Base-by-base conservation (phyloP, 2,329 filamentous ascomycete species). In the Aspergillus caelatus region DNA sequence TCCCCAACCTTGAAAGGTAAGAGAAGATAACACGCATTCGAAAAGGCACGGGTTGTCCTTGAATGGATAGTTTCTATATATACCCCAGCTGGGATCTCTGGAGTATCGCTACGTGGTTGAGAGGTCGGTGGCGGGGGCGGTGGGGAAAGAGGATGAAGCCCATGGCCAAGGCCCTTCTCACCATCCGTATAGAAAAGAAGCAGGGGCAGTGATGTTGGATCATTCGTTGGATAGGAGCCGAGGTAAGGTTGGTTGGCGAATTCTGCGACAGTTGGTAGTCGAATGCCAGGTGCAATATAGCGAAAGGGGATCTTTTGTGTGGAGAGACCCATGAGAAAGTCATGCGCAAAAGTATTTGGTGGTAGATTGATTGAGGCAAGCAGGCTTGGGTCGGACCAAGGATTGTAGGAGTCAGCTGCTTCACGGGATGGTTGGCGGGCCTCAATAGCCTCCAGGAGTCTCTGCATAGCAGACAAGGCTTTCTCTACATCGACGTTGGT, bases 271-370 rank as follows among this genome's bases (percentile, higher is more conserved):
- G 21, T 61, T 14, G 45, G 63, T 28, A 65, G 30, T 14, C 53
- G 45, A 34, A 65, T 56, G 2, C 59, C 62, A 32, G 59, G 59
- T 1, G 63, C 57, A 36, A 65, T 59, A 28, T 54, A 58, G 36
- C 46, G 52, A 26, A 60, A 62, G 6, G 19, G 19, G 7, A 43
- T 43, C 16, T 43, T 30, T 14, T 12, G 39, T 41, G 36, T 21
- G 28, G 53, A 56, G 7, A 53, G 52, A 14, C 3, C 12, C 1
- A 5, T 45, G 9, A 50, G 48, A 23, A 62, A 65, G 41, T 58
- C 36, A 11, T 59, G 52, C 32, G 57, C 53, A 41, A 65, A 65
- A 19, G 34, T 59, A 7, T 21, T 26, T 43, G 32, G 52, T n/a
- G 23, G 30, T 28, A 65, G 26, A 26, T 58, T 30, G 2, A 61